Conservation (phyloP, 2,329 filamentous ascomycete species). For the Colletotrichum sublineola region DNA sequence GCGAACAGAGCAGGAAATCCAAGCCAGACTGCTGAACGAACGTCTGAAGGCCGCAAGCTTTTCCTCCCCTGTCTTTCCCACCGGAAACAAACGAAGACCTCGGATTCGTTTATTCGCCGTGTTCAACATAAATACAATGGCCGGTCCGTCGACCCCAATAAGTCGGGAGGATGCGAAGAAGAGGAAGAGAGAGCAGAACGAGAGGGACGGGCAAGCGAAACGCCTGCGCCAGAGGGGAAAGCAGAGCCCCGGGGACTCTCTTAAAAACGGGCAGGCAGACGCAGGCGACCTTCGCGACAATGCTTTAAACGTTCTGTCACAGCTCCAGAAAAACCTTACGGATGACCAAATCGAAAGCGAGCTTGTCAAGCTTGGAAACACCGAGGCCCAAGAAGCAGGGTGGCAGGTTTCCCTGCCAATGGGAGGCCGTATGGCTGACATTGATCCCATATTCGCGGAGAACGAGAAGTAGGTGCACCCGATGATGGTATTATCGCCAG, state of each 20-base stretch:
- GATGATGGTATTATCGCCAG: constrained; percentile 24
- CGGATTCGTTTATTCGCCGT: not conserved
- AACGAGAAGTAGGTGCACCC: constrained; percentile 69
- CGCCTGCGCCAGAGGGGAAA: constrained; percentile 50
- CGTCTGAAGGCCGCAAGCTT: constrained; percentile 17
- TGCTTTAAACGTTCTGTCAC: constrained; percentile 40
- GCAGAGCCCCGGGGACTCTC: constrained; percentile 43
- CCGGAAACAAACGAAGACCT: not conserved
- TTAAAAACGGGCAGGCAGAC: constrained; percentile 29
- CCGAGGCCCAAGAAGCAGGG: constrained; percentile 46
- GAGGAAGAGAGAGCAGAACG: constrained; percentile 61
- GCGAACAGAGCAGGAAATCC: constrained; percentile 34
- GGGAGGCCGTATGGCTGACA: constrained; percentile 74
- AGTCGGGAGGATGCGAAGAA: constrained; percentile 58
- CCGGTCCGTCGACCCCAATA: constrained; percentile 50
- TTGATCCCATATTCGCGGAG: constrained; percentile 72
- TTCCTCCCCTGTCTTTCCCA: constrained; percentile 1
- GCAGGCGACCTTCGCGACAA: constrained; percentile 38
- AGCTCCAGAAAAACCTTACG: constrained; percentile 35
- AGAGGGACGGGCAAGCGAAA: constrained; percentile 56
- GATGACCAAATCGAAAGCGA: constrained; percentile 37
- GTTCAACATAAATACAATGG: constrained; percentile 49
- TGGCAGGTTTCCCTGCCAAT: constrained; percentile 75
- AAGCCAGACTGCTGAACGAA: constrained; percentile 30
- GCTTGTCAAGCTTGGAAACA: constrained; percentile 31